Base-by-base conservation (phyloP, 179 eudicot species). In the Heliamphora pulchella region DNA sequence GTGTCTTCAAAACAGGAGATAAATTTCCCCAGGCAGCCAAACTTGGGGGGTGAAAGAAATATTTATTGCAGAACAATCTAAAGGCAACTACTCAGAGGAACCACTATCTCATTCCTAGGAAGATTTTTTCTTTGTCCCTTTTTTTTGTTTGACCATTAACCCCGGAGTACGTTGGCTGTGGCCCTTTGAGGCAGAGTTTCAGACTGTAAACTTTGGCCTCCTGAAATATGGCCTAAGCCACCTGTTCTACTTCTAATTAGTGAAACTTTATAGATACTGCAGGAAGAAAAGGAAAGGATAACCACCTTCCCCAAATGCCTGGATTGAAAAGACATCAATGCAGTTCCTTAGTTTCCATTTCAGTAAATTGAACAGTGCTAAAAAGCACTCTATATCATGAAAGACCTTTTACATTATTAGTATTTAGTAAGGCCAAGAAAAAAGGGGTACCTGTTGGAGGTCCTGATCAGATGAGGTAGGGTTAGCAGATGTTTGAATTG, bases 391-490 rank as follows among this genome's bases (percentile, higher is more conserved):
- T 39, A 41, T 13, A 54, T 0, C 9, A 63, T 31, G 3, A 44
- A 64, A 39, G 72, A 77, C 46, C 31, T 22, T n/a, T 62, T 39
- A 41, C 43, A 18, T 46, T 1, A 69, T 47, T 64, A 47, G 8
- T 11, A 70, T 55, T 80, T 20, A 80, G 62, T 41, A 39, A 66
- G 51, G 18, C 39, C 9, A 72, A 73, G 10, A 39, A 44, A 64
- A 54, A 67, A 10, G 14, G 13, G 4, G 74, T 78, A 96, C 99
- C 94, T 96, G 99, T 84, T 96, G 99, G 80, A 90, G 82, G 83
- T 96, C 99, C 87, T 96, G 98, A 86, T 96, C 99, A 57, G 97
- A 88, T 22, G 97, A 91, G 66, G 94, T 89, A 75, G 98, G 91
- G 80, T 87, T 92, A 20, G 83, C 89, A 81, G 94, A 89, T 83